Evolutionary conservation across 2,329 filamentous ascomycete species (phyloP), one percentile per base, ranked within the genome.

Genomic region (Sporothrix inflata): DNA sequence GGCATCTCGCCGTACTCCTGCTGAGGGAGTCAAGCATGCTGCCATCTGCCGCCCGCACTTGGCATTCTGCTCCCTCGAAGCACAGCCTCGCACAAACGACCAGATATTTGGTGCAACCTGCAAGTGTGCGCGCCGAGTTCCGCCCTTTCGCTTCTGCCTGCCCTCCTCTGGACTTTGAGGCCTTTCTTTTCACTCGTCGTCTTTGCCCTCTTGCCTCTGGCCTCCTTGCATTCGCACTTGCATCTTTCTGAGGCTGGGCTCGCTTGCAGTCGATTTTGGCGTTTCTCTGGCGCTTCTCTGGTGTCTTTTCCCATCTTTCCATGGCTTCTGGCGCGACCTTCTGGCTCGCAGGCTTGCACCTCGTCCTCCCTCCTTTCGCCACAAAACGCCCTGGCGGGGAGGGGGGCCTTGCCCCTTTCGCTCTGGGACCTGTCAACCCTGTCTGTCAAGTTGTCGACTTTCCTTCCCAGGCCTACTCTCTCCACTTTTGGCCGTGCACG

Each of bases 401-500:
- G 12, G 60, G 21, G 7, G 12, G 60, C 38, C 60, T 65, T 65
- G 38, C 38, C 60, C 16, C 19, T 65, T 63, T 65, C 12, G 60
- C 40, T 16, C 60, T n/a, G 53, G 53, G 27, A 55, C 49, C 49
- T 57, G 53, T 57, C 24, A 24, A 57, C 14, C 53, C 38, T 51
- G 45, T 11, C 65, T 57, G 49, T 45, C 38, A 57, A 57, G 21
- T 57, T 57, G 30, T 45, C 45, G 65, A 68, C 47, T 38, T 24
- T 68, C 47, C 65, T 21, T 67, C 47, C 42, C 27, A 53, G 65
- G 65, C 65, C 65, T 40, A 40, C 30, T 12, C 47, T 40, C 65
- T 53, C 65, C 47, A 68, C 47, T 38, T 53, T 51, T 68, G 65
- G 45, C 47, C 45, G 47, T 51, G 65, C 65, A 40, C 30, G 30